A percentile compares a stretch with the other conserved stretches of the same genome.
Conservation (phyloP, 2,329 filamentous ascomycete species). For the Cordyceps tenuipes region DNA sequence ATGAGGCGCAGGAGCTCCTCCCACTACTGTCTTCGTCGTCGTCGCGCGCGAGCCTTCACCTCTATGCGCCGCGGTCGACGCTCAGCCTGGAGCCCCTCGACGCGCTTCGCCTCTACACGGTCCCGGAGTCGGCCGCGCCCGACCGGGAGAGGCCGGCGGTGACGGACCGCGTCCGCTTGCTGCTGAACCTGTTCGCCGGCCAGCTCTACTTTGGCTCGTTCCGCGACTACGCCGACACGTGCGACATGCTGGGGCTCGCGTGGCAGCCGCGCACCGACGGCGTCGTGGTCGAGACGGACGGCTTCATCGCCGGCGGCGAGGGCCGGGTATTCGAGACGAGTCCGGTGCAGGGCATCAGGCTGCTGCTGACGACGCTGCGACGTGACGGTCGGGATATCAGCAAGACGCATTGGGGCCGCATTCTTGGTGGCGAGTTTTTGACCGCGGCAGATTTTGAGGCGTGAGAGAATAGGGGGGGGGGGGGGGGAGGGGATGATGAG, state of each 20-base stretch:
- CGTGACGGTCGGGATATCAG: conserved; percentile 29
- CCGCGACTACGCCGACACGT: conserved; percentile 45
- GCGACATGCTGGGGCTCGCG: conserved; percentile 43
- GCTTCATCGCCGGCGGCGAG: conserved; percentile 23
- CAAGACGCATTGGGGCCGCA: conserved; percentile 34
- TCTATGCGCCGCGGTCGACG: conserved; percentile 29
- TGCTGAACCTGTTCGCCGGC: conserved; percentile 58
- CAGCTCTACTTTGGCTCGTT: conserved; percentile 53
- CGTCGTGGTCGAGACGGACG: conserved; percentile 15
- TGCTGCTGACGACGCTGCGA: conserved; percentile 29
- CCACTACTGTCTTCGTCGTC: conserved; percentile 26
- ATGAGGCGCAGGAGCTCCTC: conserved; percentile 47
- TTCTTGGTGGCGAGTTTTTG: conserved; percentile 27
- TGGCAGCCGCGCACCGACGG: conserved; percentile 19
- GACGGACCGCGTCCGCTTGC: background rate
- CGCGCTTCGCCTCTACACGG: background rate
- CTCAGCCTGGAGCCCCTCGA: background rate
- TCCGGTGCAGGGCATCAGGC: conserved; percentile 29
- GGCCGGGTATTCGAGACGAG: conserved; percentile 20
- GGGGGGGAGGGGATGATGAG: no score
- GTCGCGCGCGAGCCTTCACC: conserved; percentile 31
- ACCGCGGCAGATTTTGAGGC: conserved; percentile 17
- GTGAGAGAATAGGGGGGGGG: no score
- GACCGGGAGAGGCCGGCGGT: background rate
- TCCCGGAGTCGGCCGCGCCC: background rate